These are phyloP conservation scores for Malus fusca DNA, from an alignment of 306 rosid genomes.

Conservation along the genomic window DNA sequence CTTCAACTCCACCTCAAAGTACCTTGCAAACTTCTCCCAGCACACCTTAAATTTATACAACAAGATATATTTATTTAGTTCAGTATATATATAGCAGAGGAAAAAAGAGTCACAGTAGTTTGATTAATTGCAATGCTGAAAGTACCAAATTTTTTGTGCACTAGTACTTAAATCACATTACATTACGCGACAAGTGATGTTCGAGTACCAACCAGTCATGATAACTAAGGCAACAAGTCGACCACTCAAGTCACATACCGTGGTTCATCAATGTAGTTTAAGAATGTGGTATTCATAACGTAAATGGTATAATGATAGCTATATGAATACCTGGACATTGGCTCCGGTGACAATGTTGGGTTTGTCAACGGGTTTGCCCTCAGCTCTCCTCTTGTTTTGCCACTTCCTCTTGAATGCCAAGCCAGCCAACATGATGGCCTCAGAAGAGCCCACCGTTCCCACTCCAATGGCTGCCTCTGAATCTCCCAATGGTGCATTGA, in stretches of 20 bases:
- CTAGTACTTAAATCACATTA: background rate
- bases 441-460: slow-evolving; percentile 91
- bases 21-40: slow-evolving; percentile 98
- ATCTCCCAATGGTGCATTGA: slow-evolving; percentile 74
- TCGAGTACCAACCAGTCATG: background rate
- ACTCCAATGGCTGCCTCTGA: slow-evolving; percentile 79
- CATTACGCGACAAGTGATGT: background rate
- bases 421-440: slow-evolving; percentile 97
- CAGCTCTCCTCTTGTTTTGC: slow-evolving; percentile 62
- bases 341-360: slow-evolving; percentile 97
- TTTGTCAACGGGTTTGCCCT: slow-evolving; percentile 62
- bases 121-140: background rate
- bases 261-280: background rate
- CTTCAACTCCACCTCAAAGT: slow-evolving; percentile 90
- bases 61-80: too few relatives aligned
- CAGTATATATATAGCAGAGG: too few relatives aligned
- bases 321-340: slow-evolving; percentile 67
- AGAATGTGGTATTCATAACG: background rate
- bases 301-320: too few relatives aligned
- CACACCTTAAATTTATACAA: slow-evolving; percentile 44
- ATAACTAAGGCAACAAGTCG: background rate
- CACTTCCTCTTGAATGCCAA: slow-evolving; percentile 89
- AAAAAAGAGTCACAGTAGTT: background rate
- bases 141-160: background rate
- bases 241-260: background rate